Conservation (phyloP, 345 rosid species). For the Turritis glabra region DNA sequence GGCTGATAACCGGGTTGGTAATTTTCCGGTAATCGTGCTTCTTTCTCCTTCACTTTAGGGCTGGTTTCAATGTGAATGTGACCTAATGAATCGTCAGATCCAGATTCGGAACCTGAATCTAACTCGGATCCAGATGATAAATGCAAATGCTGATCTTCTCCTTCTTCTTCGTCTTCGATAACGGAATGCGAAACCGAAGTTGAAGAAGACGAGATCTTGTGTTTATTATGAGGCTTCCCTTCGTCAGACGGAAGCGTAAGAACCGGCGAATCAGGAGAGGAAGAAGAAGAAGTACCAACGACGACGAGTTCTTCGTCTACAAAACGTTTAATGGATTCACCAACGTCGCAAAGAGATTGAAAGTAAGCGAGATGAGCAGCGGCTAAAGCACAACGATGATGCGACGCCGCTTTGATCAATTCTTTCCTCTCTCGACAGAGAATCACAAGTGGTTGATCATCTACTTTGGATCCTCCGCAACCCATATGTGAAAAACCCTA, state of each 20-base stretch:
- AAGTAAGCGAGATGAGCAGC: constrained; percentile 85
- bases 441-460: constrained; percentile 66
- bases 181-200: constrained; percentile 65
- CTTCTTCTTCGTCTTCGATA: constrained; percentile 37
- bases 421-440: constrained; percentile 82
- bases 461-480: constrained; percentile 90
- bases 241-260: constrained; percentile 80
- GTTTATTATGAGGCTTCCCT: constrained; percentile 45
- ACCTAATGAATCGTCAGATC: constrained; percentile 46
- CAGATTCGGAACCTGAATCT: constrained; percentile 48
- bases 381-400: constrained; percentile 76
- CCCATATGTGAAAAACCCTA: constrained; percentile 50
- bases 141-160: constrained; percentile 60
- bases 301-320: constrained; percentile 80
- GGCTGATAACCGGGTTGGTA: constrained; percentile 37
- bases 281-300: constrained; percentile 46
- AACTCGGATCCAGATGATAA: constrained; percentile 66
- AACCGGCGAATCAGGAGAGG: constrained; percentile 53
- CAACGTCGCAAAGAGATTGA: constrained; percentile 67
- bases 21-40: constrained; percentile 23
- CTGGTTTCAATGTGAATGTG: constrained; percentile 52
- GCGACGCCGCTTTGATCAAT: constrained; percentile 64
- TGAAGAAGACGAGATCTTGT: constrained; percentile 48
- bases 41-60: constrained; percentile 38
- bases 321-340: constrained; percentile 73